Evolutionary conservation across 352 stramenopile genomes (phyloP), one percentile per base, ranked within the genome.

Genomic region (Chrysophaeum taylorii): DNA sequence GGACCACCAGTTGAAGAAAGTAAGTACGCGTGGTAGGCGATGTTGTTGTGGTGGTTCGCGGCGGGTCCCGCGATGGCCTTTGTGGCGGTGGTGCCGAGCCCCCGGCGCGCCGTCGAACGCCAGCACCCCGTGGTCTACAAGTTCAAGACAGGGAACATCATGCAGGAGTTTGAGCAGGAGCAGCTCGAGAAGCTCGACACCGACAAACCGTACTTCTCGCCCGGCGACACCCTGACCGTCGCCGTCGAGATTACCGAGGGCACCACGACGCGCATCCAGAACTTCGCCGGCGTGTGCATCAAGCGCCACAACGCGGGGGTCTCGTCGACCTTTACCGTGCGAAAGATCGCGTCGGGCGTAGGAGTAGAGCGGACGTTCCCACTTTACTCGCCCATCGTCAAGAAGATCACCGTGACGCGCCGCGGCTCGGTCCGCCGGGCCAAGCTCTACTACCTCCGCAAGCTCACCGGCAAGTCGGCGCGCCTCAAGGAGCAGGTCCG

Each of bases 401-500:
- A 36, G 52, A 9, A 4, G 7, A 35, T 63, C 52, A 15, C 25
- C 27, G 29, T 63, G 7, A 23, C 39, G 7, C 25, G 52, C 27
- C 52, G 52, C 7, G 52, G 52, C 33, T 63, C 52, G 5, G 52
- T 63, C 2, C 25, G 52, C 2, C 52, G 52, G 7, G 12, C 52
- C 9, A 63, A 63, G 52, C 52, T 63, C 52, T 63, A 63, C 52
- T 63, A 63, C 52, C 52, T 63, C 5, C 52, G 52, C 52, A 15
- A 33, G 7, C 52, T 63, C 27, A 39, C 52, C 27, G 52, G 52
- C 52, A 63, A 63, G 52, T 35, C 52, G 9, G n/a, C 52, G 52
- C 52, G 52, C 52, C 36, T 63, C 52, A 35, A 35, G 52, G 52
- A 63, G 52, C 36, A 63, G 52, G 29, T 39, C 25, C 52, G 52